Percentiles rank a stretch among this genome's conserved stretches.
phyloP scores from a whole-genome alignment of 2,329 filamentous ascomycete genomes.

The Chrysoporthe puriensis region DNA sequence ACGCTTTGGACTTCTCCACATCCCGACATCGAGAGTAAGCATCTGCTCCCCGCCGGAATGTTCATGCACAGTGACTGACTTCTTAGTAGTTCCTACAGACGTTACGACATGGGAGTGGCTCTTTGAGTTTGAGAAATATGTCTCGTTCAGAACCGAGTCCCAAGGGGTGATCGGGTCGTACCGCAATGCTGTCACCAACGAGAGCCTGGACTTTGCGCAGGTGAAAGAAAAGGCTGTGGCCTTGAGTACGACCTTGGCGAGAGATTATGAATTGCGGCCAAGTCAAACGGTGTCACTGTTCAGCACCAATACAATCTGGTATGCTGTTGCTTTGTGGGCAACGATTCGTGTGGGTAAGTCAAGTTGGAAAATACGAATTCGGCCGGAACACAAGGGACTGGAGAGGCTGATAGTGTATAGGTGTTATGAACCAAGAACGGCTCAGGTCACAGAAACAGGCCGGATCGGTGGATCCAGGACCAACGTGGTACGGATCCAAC shows the following conservation, averaged over 20 bases:
- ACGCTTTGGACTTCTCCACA: slow-evolving; percentile 24
- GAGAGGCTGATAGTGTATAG: slow-evolving; percentile 32
- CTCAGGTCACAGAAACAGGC: too few relatives aligned
- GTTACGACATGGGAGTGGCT: slow-evolving; percentile 22
- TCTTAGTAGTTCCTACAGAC: slow-evolving; percentile 7
- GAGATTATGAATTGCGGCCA: slow-evolving; percentile 1
- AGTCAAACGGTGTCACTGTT: slow-evolving; percentile 13
- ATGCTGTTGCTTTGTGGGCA: slow-evolving; percentile 16
- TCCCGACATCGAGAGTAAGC: slow-evolving; percentile 21
- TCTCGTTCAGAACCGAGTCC: not conserved
- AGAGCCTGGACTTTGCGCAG: slow-evolving; percentile 11
- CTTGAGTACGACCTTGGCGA: slow-evolving; percentile 6
- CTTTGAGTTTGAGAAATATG: slow-evolving; percentile 5
- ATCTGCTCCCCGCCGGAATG: not conserved
- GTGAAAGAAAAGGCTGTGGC: slow-evolving; percentile 11
- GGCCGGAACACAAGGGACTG: too few relatives aligned
- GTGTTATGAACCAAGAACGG: too few relatives aligned
- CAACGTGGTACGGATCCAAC: too few relatives aligned
- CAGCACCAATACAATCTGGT: slow-evolving; percentile 14
- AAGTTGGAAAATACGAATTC: not conserved
- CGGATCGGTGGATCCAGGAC: too few relatives aligned
- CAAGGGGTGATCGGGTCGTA: not conserved
- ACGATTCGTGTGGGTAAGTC: slow-evolving; percentile 12
- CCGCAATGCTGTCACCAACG: slow-evolving; percentile 9
- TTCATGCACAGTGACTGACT: not conserved